These are phyloP conservation scores for Ascochyta rabiei DNA, from an alignment of 2,329 filamentous ascomycete species.

Conservation along the genomic window DNA sequence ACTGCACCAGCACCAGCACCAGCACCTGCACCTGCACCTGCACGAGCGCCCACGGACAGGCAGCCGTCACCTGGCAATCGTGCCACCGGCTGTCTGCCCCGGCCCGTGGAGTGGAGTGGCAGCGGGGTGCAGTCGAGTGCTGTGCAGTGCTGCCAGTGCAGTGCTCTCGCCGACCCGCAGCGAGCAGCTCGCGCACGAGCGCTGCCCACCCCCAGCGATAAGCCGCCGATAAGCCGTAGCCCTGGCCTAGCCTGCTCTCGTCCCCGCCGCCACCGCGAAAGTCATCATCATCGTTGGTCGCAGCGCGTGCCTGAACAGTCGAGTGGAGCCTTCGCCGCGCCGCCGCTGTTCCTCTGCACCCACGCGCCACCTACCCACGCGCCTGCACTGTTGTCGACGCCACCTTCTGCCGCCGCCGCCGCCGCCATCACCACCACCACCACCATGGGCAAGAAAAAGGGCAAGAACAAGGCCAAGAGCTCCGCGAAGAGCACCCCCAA, in stretches of 20 bases:
- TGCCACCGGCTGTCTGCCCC: not conserved
- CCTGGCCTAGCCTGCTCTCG: not conserved
- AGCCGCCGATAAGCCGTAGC: not conserved
- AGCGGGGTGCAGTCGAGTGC: no score
- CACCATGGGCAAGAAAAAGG: constrained; percentile 39
- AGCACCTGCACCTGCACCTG: not conserved
- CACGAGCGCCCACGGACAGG: not conserved
- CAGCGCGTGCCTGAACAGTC: not conserved
- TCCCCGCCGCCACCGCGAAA: constrained; percentile 16
- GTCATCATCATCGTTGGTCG: constrained; percentile 12
- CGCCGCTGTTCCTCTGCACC: not conserved
- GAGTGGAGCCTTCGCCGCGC: not conserved
- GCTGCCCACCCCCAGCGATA: constrained; percentile 7
- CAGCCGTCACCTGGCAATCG: not conserved
- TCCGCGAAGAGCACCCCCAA: constrained; percentile 25
- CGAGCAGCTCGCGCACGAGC: constrained; percentile 10
- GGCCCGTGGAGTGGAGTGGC: no score
- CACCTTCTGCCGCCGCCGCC: not conserved
- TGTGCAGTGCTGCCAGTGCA: not conserved
- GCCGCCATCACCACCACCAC: not conserved
- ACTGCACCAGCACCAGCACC: not conserved
- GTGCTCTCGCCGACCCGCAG: constrained; percentile 3
- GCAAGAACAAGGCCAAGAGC: constrained; percentile 35
- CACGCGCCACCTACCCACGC: constrained; percentile 1
- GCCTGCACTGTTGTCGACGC: constrained; percentile 1